phyloP scores from a whole-genome alignment of 192 early-diverging fungal species.

The Podochytrium sp. region DNA sequence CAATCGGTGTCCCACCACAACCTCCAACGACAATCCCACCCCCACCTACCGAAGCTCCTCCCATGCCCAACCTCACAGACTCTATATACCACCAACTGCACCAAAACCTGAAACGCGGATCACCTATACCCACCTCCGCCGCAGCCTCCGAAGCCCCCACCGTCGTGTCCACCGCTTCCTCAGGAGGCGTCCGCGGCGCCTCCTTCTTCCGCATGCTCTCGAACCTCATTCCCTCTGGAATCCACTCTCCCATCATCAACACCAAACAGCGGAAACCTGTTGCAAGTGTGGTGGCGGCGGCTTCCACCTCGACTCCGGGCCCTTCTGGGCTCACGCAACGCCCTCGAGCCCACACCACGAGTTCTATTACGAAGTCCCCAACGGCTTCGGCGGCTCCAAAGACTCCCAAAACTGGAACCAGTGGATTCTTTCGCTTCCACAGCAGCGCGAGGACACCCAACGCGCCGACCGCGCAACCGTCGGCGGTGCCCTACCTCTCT shows the following conservation, averaged over 20 bases:
- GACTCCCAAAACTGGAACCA: background rate
- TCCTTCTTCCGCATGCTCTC: slow-evolving; percentile 19
- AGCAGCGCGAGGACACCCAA: slow-evolving; percentile 6
- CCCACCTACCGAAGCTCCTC: background rate
- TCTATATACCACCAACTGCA: background rate
- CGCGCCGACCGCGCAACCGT: slow-evolving; percentile 13
- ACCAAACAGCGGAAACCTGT: background rate
- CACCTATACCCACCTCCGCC: background rate
- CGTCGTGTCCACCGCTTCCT: background rate
- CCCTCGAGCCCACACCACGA: background rate
- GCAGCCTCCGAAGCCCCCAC: background rate
- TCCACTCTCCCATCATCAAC: slow-evolving; percentile 2
- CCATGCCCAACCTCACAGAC: too few species aligned
- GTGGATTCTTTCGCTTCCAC: background rate
- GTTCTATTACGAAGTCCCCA: background rate
- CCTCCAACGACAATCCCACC: background rate
- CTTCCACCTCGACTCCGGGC: background rate
- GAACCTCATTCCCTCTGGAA: slow-evolving; percentile 5
- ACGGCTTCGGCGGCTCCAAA: background rate
- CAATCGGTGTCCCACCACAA: background rate
- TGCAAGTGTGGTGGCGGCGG: background rate
- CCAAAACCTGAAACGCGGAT: background rate
- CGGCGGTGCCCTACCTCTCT: slow-evolving; percentile 12
- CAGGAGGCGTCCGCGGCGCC: slow-evolving; percentile 1
- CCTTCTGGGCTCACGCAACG: background rate